phyloP scores from a whole-genome alignment of 148 eudicot genomes.

The Vaccinium corymbosum region DNA sequence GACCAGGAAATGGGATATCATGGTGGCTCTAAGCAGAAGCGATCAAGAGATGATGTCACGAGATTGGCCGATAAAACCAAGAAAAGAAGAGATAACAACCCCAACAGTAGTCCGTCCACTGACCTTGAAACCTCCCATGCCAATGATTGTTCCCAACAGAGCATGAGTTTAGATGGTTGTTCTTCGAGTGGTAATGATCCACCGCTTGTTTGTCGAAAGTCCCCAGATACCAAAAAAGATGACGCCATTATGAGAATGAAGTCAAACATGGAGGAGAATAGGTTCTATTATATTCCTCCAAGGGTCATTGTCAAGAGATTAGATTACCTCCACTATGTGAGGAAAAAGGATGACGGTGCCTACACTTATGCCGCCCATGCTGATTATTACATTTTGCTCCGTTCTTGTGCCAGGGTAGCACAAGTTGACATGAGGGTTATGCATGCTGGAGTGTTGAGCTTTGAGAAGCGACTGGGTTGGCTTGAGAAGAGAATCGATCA shows the following conservation, averaged over 20 bases:
- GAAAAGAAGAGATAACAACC: constrained; percentile 24
- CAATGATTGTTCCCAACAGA: constrained; percentile 13
- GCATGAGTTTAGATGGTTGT: constrained; percentile 17
- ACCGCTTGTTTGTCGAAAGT: not conserved
- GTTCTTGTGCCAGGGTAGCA: constrained; percentile 68
- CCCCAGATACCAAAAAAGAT: constrained; percentile 23
- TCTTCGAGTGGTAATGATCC: constrained; percentile 17
- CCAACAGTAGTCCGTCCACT: constrained; percentile 14
- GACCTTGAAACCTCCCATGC: constrained; percentile 13
- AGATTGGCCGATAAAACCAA: constrained; percentile 17
- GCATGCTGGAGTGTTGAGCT: constrained; percentile 60
- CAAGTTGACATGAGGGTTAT: constrained; percentile 63
- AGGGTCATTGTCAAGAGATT: constrained; percentile 49
- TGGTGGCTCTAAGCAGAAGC: constrained; percentile 29
- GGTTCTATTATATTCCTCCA: constrained; percentile 74
- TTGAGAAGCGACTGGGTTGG: constrained; percentile 70
- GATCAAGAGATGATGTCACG: constrained; percentile 28
- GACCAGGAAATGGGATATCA: constrained; percentile 14
- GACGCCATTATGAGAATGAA: constrained; percentile 45
- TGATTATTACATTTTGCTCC: constrained; percentile 78
- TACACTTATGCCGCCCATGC: constrained; percentile 63
- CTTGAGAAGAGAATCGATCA: constrained; percentile 58
- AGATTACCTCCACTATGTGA: constrained; percentile 50
- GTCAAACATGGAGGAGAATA: constrained; percentile 70
- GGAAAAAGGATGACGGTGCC: constrained; percentile 57